These are phyloP conservation scores for Silene latifolia DNA, from an alignment of 148 eudicot genomes.

Conservation along the genomic window DNA sequence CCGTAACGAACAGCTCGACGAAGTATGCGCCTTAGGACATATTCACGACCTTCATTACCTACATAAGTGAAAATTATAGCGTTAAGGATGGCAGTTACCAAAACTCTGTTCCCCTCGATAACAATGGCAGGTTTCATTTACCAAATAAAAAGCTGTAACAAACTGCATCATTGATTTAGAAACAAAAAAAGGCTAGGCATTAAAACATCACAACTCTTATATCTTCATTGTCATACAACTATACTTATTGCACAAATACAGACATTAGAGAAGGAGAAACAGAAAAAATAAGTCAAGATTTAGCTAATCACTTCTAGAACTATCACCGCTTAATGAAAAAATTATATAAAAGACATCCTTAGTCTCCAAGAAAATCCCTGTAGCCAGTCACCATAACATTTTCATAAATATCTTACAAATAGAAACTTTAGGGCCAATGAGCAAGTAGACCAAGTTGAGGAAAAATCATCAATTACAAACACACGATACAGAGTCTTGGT, in stretches of 20 bases:
- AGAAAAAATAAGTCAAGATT: background rate
- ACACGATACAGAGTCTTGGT: background rate
- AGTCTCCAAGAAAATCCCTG: background rate
- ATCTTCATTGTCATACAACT: background rate
- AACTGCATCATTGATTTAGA: background rate
- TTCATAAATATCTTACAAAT: background rate
- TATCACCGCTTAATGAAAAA: background rate
- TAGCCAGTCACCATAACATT: background rate
- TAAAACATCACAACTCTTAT: background rate
- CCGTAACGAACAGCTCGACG: constrained; percentile 99
- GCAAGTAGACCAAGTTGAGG: background rate
- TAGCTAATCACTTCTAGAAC: background rate
- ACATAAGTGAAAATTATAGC: constrained; percentile 7
- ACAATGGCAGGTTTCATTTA: background rate
- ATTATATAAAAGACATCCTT: background rate
- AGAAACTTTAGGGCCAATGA: background rate
- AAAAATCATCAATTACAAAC: background rate
- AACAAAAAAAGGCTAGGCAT: background rate
- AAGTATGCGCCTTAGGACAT: constrained; percentile 92
- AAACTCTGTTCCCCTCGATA: background rate
- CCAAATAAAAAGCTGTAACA: background rate
- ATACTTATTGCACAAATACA: background rate
- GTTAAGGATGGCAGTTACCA: background rate
- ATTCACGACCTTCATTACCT: constrained; percentile 98
- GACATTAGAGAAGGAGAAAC: background rate